These are phyloP conservation scores for Pythium oligandrum DNA, from an alignment of 352 stramenopile genomes.

Conservation along the genomic window DNA sequence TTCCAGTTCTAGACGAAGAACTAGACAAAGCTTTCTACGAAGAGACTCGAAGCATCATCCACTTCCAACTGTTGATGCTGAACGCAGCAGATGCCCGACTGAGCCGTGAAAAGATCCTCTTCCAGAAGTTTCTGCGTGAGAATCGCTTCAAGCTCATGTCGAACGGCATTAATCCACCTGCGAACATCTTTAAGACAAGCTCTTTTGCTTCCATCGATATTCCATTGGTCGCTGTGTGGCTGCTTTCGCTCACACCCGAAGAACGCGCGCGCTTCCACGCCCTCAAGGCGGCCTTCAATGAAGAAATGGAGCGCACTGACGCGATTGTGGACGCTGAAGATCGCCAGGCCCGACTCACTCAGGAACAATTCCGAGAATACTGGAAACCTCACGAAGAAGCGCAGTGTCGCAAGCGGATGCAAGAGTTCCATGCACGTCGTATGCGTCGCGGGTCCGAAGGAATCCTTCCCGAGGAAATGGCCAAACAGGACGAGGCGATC, in stretches of 20 bases:
- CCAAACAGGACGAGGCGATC: constrained; percentile 60
- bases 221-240: constrained; percentile 85
- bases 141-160: constrained; percentile 93
- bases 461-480: constrained; percentile 33
- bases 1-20: constrained; percentile 68
- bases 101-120: constrained; percentile 87
- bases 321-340: constrained; percentile 76
- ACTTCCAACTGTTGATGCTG: constrained; percentile 89
- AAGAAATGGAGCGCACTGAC: constrained; percentile 81
- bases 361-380: constrained; percentile 43
- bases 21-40: constrained; percentile 81
- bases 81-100: constrained; percentile 84
- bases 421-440: constrained; percentile 72
- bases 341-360: constrained; percentile 33
- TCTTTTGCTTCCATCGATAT: constrained; percentile 90
- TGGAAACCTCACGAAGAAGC: constrained; percentile 62
- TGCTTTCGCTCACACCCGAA: constrained; percentile 80
- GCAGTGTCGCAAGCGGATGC: constrained; percentile 62
- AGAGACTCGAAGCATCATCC: constrained; percentile 88
- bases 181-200: constrained; percentile 87
- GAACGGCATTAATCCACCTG: constrained; percentile 88
- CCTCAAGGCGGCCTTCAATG: constrained; percentile 84
- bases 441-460: constrained; percentile 68
- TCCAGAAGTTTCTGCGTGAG: constrained; percentile 92
- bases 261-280: constrained; percentile 84